These are phyloP conservation scores for Scedosporium dehoogii DNA, from an alignment of 2,329 filamentous ascomycete genomes.

Conservation along the genomic window DNA sequence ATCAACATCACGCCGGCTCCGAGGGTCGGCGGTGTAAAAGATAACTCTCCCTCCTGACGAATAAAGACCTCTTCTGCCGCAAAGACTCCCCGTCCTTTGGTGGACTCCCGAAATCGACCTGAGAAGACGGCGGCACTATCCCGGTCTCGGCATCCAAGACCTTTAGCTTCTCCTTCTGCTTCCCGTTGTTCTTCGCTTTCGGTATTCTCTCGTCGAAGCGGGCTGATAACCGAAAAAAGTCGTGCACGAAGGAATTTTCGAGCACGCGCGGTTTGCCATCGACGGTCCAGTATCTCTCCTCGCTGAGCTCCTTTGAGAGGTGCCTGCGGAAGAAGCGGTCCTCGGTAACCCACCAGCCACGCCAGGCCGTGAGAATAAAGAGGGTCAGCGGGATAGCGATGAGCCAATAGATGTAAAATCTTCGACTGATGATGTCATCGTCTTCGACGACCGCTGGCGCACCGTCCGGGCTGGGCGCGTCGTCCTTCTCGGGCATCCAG, in stretches of 20 bases:
- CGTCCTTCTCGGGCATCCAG: slow-evolving; percentile 27
- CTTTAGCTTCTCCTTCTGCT: slow-evolving; percentile 1
- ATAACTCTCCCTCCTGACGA: slow-evolving; percentile 4
- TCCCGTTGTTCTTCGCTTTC: slow-evolving; percentile 9
- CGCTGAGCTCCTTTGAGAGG: slow-evolving; percentile 34
- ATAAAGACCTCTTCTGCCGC: slow-evolving; percentile 2
- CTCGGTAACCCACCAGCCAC: slow-evolving; percentile 37
- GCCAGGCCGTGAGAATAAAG: slow-evolving; percentile 30
- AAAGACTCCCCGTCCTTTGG: slow-evolving; percentile 2
- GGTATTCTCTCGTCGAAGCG: slow-evolving; percentile 20
- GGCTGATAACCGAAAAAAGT: slow-evolving; percentile 32
- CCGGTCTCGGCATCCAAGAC: background rate
- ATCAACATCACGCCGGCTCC: background rate
- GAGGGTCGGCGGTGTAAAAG: background rate
- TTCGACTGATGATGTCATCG: slow-evolving; percentile 24
- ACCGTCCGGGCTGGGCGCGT: slow-evolving; percentile 7
- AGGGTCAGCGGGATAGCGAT: slow-evolving; percentile 32
- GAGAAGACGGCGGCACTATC: background rate
- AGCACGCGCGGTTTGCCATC: slow-evolving; percentile 31
- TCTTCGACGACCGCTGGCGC: background rate
- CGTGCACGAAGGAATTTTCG: slow-evolving; percentile 30
- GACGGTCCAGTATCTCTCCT: slow-evolving; percentile 36
- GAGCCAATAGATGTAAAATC: slow-evolving; percentile 37
- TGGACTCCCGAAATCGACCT: background rate
- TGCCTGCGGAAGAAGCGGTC: slow-evolving; percentile 35